Evolutionary conservation across 352 stramenopile species (phyloP), one percentile per base, ranked within the genome.

Genomic region (Phytophthora colocasiae): DNA sequence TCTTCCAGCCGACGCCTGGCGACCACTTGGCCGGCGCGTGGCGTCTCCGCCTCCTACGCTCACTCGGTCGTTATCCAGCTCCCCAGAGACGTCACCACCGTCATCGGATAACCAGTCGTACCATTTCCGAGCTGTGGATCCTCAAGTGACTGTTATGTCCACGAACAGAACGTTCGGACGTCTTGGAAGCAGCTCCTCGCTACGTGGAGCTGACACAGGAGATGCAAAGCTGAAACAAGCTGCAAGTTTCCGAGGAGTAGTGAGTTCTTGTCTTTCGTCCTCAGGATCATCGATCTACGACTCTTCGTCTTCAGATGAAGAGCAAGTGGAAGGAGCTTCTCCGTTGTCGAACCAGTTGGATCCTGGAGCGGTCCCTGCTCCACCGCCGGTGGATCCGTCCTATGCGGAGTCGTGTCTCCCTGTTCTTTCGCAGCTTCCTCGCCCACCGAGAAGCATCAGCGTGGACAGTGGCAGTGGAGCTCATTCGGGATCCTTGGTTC

Each of bases 251-350:
- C 80, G 78, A 3, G 78, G 82, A 5, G 66, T 85, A 4, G 69
- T 76, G 36, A 78, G 57, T 34, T 78, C 76, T 14, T 76, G 73
- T 49, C 53, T 89, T 19, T 89, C 80, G 50, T 86, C 74, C 3
- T 86, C 80, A 0, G 76, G 57, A 22, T 89, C 80, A 39, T 89
- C 80, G 27, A 60, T 85, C 31, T 80, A 80, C 59, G 80, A 85
- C 50, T 87, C 78, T 22, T 81, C 72, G 12, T 81, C 68, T 15
- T 73, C 65, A 11, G 75, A 85, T 7, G 78, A 87, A 4, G 78
- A 87, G 41, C 69, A 84, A 38, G 45, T 75, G 41, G 57, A 78
- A 45, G 32, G n/a, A 44, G 22, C 4, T 3, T 55, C 43, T 24
- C 56, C 54, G 7, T n/a, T 65, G 4, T 48, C 48, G 8, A 69